Percentiles rank a stretch among this genome's conserved stretches.
These are phyloP conservation scores for Magnolia changhungtana DNA, from an alignment of 164 flowering plant genomes.

Conservation along the genomic window DNA sequence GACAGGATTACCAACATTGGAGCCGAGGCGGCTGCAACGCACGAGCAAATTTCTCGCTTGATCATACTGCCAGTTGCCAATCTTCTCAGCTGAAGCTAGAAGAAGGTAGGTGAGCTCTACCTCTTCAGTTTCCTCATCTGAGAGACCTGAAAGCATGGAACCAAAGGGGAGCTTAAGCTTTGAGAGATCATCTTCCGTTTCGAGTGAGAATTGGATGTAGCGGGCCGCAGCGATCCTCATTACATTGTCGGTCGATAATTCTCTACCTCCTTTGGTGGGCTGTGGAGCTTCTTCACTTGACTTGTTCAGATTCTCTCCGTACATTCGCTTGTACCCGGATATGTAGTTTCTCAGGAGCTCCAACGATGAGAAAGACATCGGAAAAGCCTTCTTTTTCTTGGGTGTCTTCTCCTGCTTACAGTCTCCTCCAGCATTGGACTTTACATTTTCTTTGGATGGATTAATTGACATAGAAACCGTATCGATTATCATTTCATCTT, in stretches of 20 bases:
- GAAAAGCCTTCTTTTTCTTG: slow-evolving; percentile 17
- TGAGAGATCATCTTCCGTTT: slow-evolving; percentile 11
- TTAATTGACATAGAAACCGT: slow-evolving; percentile 12
- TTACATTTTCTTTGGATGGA: slow-evolving; percentile 11
- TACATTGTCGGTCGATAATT: slow-evolving; percentile 39
- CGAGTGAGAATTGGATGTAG: slow-evolving; percentile 27
- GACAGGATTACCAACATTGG: slow-evolving; percentile 34
- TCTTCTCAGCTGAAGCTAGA: slow-evolving; percentile 47
- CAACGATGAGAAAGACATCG: slow-evolving; percentile 20
- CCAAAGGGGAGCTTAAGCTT: slow-evolving; percentile 26
- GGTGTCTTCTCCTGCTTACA: not conserved
- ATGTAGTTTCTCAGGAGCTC: slow-evolving; percentile 33
- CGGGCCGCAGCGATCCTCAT: slow-evolving; percentile 43
- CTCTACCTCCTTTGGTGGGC: not conserved
- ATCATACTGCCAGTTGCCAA: slow-evolving; percentile 38
- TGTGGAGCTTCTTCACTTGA: not conserved
- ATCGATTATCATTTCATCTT: slow-evolving; percentile 22
- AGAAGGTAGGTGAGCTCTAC: slow-evolving; percentile 44
- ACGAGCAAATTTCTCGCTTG: slow-evolving; percentile 35
- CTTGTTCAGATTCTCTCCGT: not conserved
- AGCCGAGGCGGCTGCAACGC: slow-evolving; percentile 31
- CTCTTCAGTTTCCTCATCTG: slow-evolving; percentile 30
- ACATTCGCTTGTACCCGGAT: slow-evolving; percentile 3
- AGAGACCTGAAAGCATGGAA: slow-evolving; percentile 25
- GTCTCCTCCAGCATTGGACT: slow-evolving; percentile 1